phyloP scores from a whole-genome alignment of 1,284 basidiomycete species.

The Porogramme epimiltina region DNA sequence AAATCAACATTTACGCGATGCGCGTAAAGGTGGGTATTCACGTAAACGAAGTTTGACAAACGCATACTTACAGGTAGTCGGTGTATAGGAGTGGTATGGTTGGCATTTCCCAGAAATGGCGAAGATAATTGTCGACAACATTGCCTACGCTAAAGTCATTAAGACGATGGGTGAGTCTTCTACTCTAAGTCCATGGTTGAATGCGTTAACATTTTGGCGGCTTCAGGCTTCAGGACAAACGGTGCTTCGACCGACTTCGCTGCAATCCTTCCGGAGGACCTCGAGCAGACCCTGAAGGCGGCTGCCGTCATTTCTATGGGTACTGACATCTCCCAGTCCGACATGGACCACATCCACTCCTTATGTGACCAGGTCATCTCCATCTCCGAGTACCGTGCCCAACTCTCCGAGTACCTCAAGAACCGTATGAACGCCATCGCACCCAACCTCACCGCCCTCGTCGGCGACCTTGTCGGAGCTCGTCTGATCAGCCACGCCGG shows the following conservation, averaged over 20 bases:
- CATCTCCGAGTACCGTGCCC: conserved; percentile 91
- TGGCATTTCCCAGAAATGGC: conserved; percentile 99
- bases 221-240: conserved; percentile 90
- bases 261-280: conserved; percentile 91
- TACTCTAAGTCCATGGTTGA: not conserved
- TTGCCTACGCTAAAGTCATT: conserved; percentile 94
- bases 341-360: conserved; percentile 93
- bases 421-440: conserved; percentile 98
- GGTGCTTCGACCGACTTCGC: conserved; percentile 86
- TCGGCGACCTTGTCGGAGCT: conserved; percentile 96
- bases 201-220: not conserved
- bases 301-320: conserved; percentile 98
- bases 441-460: conserved; percentile 93
- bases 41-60: conserved; percentile 14
- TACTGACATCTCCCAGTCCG: conserved; percentile 95
- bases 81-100: conserved; percentile 94
- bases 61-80: too few species aligned
- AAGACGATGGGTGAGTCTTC: conserved; percentile 73
- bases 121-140: conserved; percentile 96
- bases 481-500: conserved; percentile 97
- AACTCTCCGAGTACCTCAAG: conserved; percentile 92
- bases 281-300: conserved; percentile 89
- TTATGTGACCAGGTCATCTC: conserved; percentile 97
- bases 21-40: conserved; percentile 86
- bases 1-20: conserved; percentile 99